Evolutionary conservation across 2,329 filamentous ascomycete species (phyloP).

Genomic region (Pyricularia sp.): DNA sequence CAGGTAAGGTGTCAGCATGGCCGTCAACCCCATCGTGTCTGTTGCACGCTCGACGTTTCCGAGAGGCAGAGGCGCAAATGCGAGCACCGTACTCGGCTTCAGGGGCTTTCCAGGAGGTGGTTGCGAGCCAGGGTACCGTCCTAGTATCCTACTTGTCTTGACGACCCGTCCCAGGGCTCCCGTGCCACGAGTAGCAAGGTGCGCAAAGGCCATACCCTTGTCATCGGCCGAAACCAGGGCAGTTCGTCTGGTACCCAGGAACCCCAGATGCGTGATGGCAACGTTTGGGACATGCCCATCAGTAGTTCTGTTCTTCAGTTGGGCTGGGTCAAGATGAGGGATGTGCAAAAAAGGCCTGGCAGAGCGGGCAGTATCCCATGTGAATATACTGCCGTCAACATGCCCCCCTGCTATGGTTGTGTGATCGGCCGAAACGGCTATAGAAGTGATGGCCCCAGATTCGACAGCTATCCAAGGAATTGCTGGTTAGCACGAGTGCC

Average conservation of each 20-base stretch:
- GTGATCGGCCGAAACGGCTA: slow-evolving; percentile 90
- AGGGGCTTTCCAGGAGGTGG: slow-evolving; percentile 54
- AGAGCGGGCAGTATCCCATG: slow-evolving; percentile 83
- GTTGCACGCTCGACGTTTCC: slow-evolving; percentile 90
- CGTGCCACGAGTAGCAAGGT: slow-evolving; percentile 84
- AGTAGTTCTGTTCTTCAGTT: slow-evolving; percentile 53
- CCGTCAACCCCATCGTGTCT: slow-evolving; percentile 81
- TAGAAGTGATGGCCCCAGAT: slow-evolving; percentile 75
- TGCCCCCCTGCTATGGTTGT: slow-evolving; percentile 86
- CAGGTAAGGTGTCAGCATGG: slow-evolving; percentile 90
- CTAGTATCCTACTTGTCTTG: slow-evolving; percentile 82
- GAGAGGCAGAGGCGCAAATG: slow-evolving; percentile 80
- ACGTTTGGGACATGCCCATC: slow-evolving; percentile 79
- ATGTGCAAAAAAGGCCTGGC: slow-evolving; percentile 84
- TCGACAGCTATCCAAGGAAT: slow-evolving; percentile 63
- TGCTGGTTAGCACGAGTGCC: neutral
- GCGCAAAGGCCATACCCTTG: slow-evolving; percentile 94
- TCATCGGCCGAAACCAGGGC: slow-evolving; percentile 93
- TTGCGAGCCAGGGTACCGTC: slow-evolving; percentile 72
- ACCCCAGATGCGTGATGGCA: slow-evolving; percentile 83
- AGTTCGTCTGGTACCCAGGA: slow-evolving; percentile 86
- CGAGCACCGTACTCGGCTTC: slow-evolving; percentile 91
- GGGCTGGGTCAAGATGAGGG: slow-evolving; percentile 59
- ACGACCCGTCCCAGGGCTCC: slow-evolving; percentile 78
- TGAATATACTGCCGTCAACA: slow-evolving; percentile 85